phyloP scores from a whole-genome alignment of 2,329 filamentous ascomycete species.

The Microdochium trichocladiopsis region DNA sequence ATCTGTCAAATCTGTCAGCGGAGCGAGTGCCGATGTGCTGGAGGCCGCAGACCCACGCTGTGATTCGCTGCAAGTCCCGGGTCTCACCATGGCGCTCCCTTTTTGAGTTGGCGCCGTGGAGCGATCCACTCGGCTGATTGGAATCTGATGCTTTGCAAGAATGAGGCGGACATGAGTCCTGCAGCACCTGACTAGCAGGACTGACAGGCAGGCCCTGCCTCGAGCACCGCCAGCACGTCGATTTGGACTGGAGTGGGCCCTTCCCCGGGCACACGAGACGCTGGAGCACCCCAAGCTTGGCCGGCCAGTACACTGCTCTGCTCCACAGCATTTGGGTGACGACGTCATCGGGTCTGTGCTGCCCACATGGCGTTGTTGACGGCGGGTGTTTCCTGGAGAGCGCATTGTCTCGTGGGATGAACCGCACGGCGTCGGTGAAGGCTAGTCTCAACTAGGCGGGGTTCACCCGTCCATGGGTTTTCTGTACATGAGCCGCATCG shows the following conservation, averaged over 20 bases:
- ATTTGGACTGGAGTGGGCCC: background rate
- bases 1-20: constrained; percentile 1
- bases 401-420: background rate
- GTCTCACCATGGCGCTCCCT: background rate
- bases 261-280: background rate
- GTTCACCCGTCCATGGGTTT: background rate
- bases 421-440: background rate
- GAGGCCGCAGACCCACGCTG: background rate
- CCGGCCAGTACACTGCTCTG: background rate
- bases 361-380: background rate
- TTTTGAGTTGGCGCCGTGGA: background rate
- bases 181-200: constrained; percentile 1
- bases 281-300: background rate
- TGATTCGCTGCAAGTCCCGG: background rate
- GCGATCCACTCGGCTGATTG: background rate
- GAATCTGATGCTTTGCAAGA: background rate
- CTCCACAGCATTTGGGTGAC: background rate
- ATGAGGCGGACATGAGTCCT: background rate
- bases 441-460: background rate
- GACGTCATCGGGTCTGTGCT: background rate
- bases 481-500: background rate
- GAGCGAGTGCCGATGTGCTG: background rate
- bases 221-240: background rate
- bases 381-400: background rate
- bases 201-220: background rate